phyloP scores from a whole-genome alignment of 768 basidiomycete species.

The Cyclocybe cylindracea region DNA sequence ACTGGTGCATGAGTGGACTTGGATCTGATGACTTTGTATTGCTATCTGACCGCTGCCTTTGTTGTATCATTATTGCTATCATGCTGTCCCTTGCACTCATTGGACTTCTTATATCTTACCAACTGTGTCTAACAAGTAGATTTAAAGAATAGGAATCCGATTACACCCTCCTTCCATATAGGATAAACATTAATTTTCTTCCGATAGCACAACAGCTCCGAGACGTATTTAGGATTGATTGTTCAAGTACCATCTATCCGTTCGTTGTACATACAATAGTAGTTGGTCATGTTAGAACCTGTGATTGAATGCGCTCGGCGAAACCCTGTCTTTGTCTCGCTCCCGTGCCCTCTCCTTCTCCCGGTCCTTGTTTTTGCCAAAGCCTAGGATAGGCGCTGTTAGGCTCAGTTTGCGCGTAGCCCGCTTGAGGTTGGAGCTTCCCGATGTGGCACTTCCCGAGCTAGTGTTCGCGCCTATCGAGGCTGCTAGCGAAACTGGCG shows the following conservation, averaged over 20 bases:
- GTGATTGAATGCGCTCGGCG: conserved; percentile 16
- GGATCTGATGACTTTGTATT: no score
- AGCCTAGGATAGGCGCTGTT: conserved; percentile 59
- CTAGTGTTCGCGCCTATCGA: conserved; percentile 22
- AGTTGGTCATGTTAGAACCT: conserved; percentile 12
- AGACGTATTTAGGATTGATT: not conserved
- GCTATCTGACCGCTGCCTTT: no score
- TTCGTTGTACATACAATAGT: conserved; percentile 1
- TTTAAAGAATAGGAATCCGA: no score
- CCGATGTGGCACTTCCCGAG: conserved; percentile 19
- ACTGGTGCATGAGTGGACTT: no score
- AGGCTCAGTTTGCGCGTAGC: conserved; percentile 71
- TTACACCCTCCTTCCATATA: no score
- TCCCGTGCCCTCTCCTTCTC: conserved; percentile 31
- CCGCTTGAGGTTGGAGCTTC: conserved; percentile 23
- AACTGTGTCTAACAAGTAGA: no score
- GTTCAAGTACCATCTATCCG: conserved; percentile 6
- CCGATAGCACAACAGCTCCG: no score
- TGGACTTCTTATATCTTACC: no score
- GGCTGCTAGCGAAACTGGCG: conserved; percentile 19
- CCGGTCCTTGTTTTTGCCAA: conserved; percentile 32
- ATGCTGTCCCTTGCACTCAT: no score
- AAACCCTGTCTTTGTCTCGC: conserved; percentile 44
- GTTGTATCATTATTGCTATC: no score
- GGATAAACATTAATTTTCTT: no score